Evolutionary conservation across 768 basidiomycete genomes (phyloP), one percentile per base, ranked within the genome.

Genomic region (Chalciporus sphaerocephalus): DNA sequence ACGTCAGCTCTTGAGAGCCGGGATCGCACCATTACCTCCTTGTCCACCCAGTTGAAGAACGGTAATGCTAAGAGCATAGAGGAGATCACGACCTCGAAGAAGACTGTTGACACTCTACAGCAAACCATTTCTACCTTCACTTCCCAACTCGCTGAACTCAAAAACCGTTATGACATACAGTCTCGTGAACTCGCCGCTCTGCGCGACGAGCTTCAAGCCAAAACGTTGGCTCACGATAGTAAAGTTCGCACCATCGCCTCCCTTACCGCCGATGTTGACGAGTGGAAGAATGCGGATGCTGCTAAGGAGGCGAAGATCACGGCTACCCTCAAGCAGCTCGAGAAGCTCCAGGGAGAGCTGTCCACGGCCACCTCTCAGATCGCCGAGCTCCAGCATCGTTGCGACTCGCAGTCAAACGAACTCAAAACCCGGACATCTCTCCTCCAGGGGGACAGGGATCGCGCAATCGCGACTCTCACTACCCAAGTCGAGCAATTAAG

Each of bases 401-500:
- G 15, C 5, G 28, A 28, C 11, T 10, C 10, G 28, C 28, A 11
- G 15, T 28, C 12, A 16, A 28, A 20, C 1, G 24, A 23, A n/a
- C 30, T 34, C 16, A 5, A 9, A 24, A 24, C n/a, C 12, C 13
- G 16, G 34, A n/a, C 2, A 15, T 18, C 11, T 32, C 30, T 32
- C 30, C 3, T 32, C 30, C 30, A 32, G 30, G 30, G n/a, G n/a
- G 22, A 4, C n/a, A 18, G 13, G 1, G 28, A 32, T 12, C 4
- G 13, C 25, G 1, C 10, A n/a, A 9, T 34, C 15, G 16, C 46
- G 12, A 13, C 39, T 17, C 50, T 42, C 18, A 24, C 4, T 11
- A 8, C 38, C 23, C 38, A 49, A 38, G 15, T 42, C 20, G 37
- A 39, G 11, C n/a, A 35, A n/a, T 52, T 36, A 37, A 42, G 35